Evolutionary conservation across 108 stramenopile species (phyloP).

Genomic region (Cyclotella sp.): DNA sequence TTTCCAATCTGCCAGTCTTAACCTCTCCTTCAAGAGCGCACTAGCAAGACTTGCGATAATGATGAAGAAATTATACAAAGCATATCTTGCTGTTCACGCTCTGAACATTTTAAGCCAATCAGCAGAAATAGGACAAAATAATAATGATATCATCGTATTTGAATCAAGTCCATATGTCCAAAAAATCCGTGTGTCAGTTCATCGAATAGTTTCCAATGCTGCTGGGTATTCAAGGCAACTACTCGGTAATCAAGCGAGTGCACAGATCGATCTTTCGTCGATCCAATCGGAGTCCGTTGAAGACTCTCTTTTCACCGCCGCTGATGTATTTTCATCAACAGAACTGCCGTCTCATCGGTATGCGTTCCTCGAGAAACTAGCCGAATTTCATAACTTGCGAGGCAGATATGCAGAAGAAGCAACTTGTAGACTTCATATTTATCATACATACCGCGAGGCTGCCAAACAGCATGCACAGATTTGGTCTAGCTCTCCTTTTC

Average conservation of each 20-base stretch:
- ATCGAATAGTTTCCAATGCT: conserved; percentile 81
- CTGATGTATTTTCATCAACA: conserved; percentile 86
- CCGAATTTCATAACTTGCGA: conserved; percentile 81
- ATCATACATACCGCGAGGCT: conserved; percentile 76
- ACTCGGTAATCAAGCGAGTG: conserved; percentile 73
- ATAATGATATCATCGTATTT: conserved; percentile 28
- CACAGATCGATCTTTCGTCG: conserved; percentile 43
- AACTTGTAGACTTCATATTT: conserved; percentile 83
- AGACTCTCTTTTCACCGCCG: conserved; percentile 86
- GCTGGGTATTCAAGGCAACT: conserved; percentile 84
- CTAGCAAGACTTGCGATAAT: conserved; percentile 80
- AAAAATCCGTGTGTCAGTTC: conserved; percentile 73
- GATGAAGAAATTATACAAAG: conserved; percentile 82
- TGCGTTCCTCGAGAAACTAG: conserved; percentile 85
- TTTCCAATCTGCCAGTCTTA: conserved; percentile 83
- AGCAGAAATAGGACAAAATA: conserved; percentile 20
- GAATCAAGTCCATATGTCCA: conserved; percentile 63
- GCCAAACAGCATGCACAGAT: conserved; percentile 74
- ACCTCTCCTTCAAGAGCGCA: conserved; percentile 85
- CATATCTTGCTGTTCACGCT: conserved; percentile 90
- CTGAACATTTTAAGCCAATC: conserved; percentile 64
- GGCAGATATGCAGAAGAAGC: conserved; percentile 86
- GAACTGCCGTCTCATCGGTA: conserved; percentile 87
- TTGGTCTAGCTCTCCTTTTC: conserved; percentile 86
- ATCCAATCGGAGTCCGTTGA: conserved; percentile 89